phyloP scores from a whole-genome alignment of 352 stramenopile species.

The Achlya hypogyna region DNA sequence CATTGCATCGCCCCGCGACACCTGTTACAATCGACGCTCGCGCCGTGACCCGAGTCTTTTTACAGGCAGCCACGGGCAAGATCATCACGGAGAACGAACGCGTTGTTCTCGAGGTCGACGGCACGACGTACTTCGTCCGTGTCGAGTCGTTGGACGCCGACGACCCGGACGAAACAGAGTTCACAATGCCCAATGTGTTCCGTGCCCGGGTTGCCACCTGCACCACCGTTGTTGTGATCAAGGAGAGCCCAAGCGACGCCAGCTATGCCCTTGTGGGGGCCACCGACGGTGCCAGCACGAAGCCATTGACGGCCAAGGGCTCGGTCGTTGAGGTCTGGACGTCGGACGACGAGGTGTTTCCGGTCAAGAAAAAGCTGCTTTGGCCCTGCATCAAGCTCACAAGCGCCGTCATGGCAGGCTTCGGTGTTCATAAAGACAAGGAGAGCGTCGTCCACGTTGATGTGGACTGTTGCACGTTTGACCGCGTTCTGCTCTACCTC shows the following conservation, averaged over 20 bases:
- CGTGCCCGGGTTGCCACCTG: slow-evolving; percentile 53
- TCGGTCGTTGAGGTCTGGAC: slow-evolving; percentile 61
- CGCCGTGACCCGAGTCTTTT: slow-evolving; percentile 29
- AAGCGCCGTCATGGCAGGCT: slow-evolving; percentile 63
- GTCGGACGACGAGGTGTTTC: slow-evolving; percentile 82
- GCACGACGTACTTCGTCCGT: slow-evolving; percentile 52
- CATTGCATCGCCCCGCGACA: slow-evolving; percentile 22
- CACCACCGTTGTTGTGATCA: slow-evolving; percentile 44
- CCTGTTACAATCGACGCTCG: neutral
- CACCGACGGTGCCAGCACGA: neutral
- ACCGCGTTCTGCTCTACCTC: slow-evolving; percentile 82
- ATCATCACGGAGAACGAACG: slow-evolving; percentile 76
- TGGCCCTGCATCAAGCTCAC: slow-evolving; percentile 85
- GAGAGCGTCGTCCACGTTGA: slow-evolving; percentile 54
- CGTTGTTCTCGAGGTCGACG: slow-evolving; percentile 42
- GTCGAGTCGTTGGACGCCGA: slow-evolving; percentile 60
- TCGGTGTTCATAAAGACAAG: slow-evolving; percentile 60
- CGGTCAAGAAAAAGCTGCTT: slow-evolving; percentile 82
- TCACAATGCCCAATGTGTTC: slow-evolving; percentile 79
- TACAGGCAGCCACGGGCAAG: slow-evolving; percentile 40
- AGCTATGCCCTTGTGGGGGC: neutral
- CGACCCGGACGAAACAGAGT: slow-evolving; percentile 68
- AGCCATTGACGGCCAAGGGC: slow-evolving; percentile 1
- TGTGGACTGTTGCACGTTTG: slow-evolving; percentile 83
- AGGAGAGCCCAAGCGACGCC: slow-evolving; percentile 33